A percentile compares a stretch with the other conserved stretches of the same genome.
Evolutionary conservation across 257 asterid species (phyloP).

Genomic region (Fraxinus quadrangulata): DNA sequence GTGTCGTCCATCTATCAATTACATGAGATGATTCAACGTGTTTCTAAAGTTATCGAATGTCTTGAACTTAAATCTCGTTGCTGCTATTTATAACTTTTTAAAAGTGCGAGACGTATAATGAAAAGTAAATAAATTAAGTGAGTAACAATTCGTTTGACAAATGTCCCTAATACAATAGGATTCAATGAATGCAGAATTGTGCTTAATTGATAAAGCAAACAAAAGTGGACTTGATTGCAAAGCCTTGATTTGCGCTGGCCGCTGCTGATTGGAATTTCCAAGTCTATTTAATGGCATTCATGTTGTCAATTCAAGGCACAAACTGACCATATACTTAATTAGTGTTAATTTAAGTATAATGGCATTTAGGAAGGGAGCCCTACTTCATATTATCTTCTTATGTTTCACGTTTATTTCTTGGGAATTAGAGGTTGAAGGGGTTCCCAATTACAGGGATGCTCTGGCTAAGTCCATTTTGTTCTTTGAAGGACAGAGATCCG

Average conservation of each 20-base stretch:
- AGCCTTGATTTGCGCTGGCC: constrained; percentile 53
- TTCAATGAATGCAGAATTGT: not conserved
- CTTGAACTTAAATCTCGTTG: too few species aligned
- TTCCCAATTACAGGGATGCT: constrained; percentile 70
- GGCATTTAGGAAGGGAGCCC: constrained; percentile 31
- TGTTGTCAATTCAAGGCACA: constrained; percentile 4
- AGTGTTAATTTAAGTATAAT: constrained; percentile 24
- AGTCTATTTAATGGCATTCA: constrained; percentile 36
- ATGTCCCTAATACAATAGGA: not conserved
- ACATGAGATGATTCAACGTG: too few species aligned
- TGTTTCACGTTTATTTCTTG: constrained; percentile 22
- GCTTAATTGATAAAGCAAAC: not conserved
- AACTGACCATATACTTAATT: constrained; percentile 2
- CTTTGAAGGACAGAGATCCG: constrained; percentile 93
- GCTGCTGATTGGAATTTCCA: constrained; percentile 23
- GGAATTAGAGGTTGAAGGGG: constrained; percentile 27
- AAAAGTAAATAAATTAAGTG: too few species aligned
- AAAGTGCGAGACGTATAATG: too few species aligned
- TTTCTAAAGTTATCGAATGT: too few species aligned
- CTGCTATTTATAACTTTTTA: too few species aligned
- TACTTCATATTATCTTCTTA: constrained; percentile 24
- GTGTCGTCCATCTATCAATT: too few species aligned
- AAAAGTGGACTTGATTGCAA: constrained; percentile 29
- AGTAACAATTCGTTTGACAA: too few species aligned
- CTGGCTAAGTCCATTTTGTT: constrained; percentile 75